Conservation (phyloP, 2,329 filamentous ascomycete genomes). For the Myriangium duriaei region DNA sequence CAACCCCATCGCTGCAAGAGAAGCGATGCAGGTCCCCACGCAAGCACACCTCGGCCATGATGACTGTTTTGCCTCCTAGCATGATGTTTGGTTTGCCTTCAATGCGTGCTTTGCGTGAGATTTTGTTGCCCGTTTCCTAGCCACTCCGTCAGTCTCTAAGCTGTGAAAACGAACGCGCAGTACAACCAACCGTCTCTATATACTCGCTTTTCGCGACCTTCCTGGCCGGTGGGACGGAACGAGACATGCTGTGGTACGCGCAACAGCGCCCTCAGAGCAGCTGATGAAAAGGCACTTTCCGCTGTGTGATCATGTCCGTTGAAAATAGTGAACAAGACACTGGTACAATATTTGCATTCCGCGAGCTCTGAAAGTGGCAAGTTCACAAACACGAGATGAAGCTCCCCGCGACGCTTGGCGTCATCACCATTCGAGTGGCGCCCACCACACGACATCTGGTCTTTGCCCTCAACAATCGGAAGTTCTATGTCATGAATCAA, state of each 20-base stretch:
- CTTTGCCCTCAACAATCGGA: too few species aligned
- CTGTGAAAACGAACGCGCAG: neutral
- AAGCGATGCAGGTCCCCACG: slow-evolving; percentile 66
- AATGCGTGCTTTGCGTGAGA: slow-evolving; percentile 80
- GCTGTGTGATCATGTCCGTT: too few species aligned
- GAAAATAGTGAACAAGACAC: too few species aligned
- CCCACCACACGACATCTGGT: too few species aligned
- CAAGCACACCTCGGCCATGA: slow-evolving; percentile 89
- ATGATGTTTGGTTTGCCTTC: slow-evolving; percentile 97
- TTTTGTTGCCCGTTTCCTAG: slow-evolving; percentile 96
- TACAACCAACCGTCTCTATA: slow-evolving; percentile 70
- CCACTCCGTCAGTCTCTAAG: neutral
- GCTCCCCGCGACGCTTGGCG: too few species aligned
- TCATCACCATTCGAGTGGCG: too few species aligned
- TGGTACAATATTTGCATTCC: too few species aligned
- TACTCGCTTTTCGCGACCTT: slow-evolving; percentile 80
- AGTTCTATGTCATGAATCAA: too few species aligned
- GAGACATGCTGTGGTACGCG: slow-evolving; percentile 29
- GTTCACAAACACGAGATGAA: too few species aligned
- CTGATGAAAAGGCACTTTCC: too few species aligned
- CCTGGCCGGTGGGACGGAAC: slow-evolving; percentile 25
- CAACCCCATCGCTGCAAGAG: slow-evolving; percentile 26
- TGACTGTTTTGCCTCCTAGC: slow-evolving; percentile 84
- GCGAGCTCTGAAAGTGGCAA: too few species aligned
- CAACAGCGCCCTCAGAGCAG: too few species aligned